Evolutionary conservation across 2,329 filamentous ascomycete genomes (phyloP), one percentile per base, ranked within the genome.

Genomic region (Uncinocarpus reesii): DNA sequence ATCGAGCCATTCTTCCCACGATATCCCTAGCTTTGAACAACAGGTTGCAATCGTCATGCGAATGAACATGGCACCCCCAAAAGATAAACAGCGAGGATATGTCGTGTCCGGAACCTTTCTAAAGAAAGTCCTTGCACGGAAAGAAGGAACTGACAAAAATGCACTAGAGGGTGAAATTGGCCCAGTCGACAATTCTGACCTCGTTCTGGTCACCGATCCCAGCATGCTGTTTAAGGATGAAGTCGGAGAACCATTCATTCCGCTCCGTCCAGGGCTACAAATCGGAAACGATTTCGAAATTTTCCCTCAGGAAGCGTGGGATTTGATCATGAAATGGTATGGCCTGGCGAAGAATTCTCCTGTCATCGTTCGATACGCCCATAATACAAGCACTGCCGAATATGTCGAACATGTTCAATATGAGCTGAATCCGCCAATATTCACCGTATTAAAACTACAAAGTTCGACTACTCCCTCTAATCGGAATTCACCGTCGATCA

Each of bases 181-280:
- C 1, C 84, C 86, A 0, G 77, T 96, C 26, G 87, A 95, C 70
- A 95, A 95, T 61, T 80, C 84, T 0, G 84, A 89, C 60, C 81
- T 95, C 52, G 79, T 89, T 44, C 71, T 81, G 51, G 75, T 81
- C 53, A 72, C 63, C 23, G 70, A 72, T 50, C 68, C 66, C 3
- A 60, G 62, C 10, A 61, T 57, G 24, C 55, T 55, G 21, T 65
- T 72, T 56, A 65, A 67, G 50, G 71, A 74, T 50, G 69, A 72
- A 56, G 59, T 59, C n/a, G 70, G 65, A 7, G 63, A 72, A 34
- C 59, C 58, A 0, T 94, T 88, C 58, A 77, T 90, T 26, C 81
- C 84, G 2, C 73, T 96, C 37, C 84, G 81, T 56, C 78, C 78
- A 1, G 86, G 82, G 13, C 68, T 81, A 40, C 58, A 67, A 38